Evolutionary conservation across 352 stramenopile genomes (phyloP).

Genomic region (Lagenidium giganteum): DNA sequence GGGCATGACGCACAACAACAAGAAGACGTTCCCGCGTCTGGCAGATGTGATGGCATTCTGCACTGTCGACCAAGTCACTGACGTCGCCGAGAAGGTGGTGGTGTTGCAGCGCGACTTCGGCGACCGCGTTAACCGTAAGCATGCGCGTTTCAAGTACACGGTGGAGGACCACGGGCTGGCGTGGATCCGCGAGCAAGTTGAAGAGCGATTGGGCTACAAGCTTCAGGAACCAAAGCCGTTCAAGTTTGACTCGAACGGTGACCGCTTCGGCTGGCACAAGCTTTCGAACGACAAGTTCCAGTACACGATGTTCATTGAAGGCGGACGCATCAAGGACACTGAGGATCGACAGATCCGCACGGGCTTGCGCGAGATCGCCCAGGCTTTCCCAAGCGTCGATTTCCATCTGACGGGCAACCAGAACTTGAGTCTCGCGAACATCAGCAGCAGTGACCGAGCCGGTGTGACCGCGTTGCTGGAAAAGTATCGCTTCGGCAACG

Average conservation of each 20-base stretch:
- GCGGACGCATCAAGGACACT: conserved; percentile 93
- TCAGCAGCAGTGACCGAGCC: conserved; percentile 87
- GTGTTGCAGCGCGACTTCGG: conserved; percentile 95
- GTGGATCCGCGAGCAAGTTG: conserved; percentile 91
- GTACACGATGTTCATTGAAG: conserved; percentile 84
- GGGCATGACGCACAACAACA: conserved; percentile 97
- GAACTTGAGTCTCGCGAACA: conserved; percentile 93
- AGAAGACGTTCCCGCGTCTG: conserved; percentile 95
- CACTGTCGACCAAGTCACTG: conserved; percentile 87
- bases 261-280: conserved; percentile 78
- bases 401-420: conserved; percentile 96
- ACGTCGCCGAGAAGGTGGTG: conserved; percentile 92
- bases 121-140: conserved; percentile 95
- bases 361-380: conserved; percentile 88
- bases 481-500: conserved; percentile 89
- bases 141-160: conserved; percentile 98
- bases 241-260: conserved; percentile 63
- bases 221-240: conserved; percentile 78
- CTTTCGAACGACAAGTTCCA: conserved; percentile 61
- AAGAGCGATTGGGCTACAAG: conserved; percentile 93
- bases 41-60: conserved; percentile 95
- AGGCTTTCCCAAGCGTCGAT: conserved; percentile 88
- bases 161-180: conserved; percentile 96
- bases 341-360: conserved; percentile 80
- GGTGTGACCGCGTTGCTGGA: conserved; percentile 90